Base-by-base conservation (phyloP, 441 rosid species). In the Erodium trifolium region DNA sequence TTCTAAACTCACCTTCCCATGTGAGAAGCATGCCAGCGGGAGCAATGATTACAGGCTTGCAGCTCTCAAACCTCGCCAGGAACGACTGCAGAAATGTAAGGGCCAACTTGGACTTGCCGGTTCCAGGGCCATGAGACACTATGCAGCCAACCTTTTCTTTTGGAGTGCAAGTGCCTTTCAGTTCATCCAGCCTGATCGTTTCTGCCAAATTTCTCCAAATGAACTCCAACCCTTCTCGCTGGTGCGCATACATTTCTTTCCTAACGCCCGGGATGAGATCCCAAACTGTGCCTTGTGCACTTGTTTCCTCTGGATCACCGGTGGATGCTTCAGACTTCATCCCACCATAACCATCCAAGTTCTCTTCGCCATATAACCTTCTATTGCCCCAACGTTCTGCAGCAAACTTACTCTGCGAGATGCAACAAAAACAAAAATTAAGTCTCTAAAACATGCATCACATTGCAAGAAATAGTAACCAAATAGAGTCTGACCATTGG, bases 71-170 rank as follows among this genome's bases (percentile, higher is more conserved):
- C 65, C 84, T 66, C 27, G 70, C 72, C 72, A 87, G 41, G 71
- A 81, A 87, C 3, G 91, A 59, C 67, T 87, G 87, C 31, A 91
- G 79, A 71, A 91, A 91, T 5, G 77, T 79, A 13, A 91, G 84
- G 49, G 91, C 77, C 6, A 91, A 83, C 13, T 92, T 92, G 63
- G 97, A 84, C 74, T 91, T 91, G 45, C 93, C 96, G 0, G 96
- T 89, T 53, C 97, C 96, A 1, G 93, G 93, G 67, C 96, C 93
- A 45, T 91, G 97, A 3, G 96, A 89, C 71, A 91, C 86, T 37
- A 91, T 82, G 73, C 97, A 91, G 39, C 97, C 97, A 60, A 80
- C 73, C 4, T 71, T 81, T 19, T 78, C 76, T 16, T 68, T 73
- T 6, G 64, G 64, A 39, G 71, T 67, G 59, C 67, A 60, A 63